Evolutionary conservation across 768 basidiomycete species (phyloP).

Genomic region (Boletus rubescentipes): DNA sequence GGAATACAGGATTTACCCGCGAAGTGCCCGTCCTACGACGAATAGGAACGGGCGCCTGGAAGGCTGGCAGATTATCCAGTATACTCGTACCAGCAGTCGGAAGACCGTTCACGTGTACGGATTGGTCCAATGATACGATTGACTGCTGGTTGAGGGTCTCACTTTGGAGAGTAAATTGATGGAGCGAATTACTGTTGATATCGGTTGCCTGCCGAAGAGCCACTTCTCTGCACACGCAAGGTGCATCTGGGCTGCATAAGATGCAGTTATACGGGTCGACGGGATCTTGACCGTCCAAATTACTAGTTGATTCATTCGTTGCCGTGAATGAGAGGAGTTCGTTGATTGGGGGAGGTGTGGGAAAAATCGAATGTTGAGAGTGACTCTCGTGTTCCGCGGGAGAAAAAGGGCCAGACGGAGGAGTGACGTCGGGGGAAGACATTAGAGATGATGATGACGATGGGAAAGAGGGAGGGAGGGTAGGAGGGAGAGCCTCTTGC

Average conservation of each 20-base stretch:
- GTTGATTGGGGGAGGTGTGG: slow-evolving; percentile 30
- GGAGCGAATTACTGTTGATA: slow-evolving; percentile 4
- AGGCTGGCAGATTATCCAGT: slow-evolving; percentile 74
- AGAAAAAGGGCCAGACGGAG: slow-evolving; percentile 30
- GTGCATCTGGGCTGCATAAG: slow-evolving; percentile 66
- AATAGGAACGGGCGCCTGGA: slow-evolving; percentile 81
- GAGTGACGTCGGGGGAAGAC: slow-evolving; percentile 49
- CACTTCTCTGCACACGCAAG: slow-evolving; percentile 78
- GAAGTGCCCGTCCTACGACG: slow-evolving; percentile 50
- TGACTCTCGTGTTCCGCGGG: slow-evolving; percentile 28
- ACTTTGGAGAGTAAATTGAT: slow-evolving; percentile 14
- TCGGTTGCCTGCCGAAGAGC: slow-evolving; percentile 46
- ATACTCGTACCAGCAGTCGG: slow-evolving; percentile 49
- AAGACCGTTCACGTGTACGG: slow-evolving; percentile 29
- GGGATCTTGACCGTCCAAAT: slow-evolving; percentile 35
- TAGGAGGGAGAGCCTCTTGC: slow-evolving; percentile 15
- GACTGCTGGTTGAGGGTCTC: slow-evolving; percentile 11
- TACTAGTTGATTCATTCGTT: slow-evolving; percentile 27
- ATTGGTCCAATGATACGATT: slow-evolving; percentile 23
- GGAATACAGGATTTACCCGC: slow-evolving; percentile 52
- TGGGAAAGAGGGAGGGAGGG: slow-evolving; percentile 24
- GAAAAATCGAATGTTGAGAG: slow-evolving; percentile 30
- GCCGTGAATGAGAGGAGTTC: slow-evolving; percentile 39
- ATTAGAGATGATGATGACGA: slow-evolving; percentile 47
- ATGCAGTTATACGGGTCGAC: slow-evolving; percentile 52